Percentiles rank a stretch among this genome's conserved stretches.
Conservation (phyloP, 2,329 filamentous ascomycete genomes). For the Aspergillus aculeatus region DNA sequence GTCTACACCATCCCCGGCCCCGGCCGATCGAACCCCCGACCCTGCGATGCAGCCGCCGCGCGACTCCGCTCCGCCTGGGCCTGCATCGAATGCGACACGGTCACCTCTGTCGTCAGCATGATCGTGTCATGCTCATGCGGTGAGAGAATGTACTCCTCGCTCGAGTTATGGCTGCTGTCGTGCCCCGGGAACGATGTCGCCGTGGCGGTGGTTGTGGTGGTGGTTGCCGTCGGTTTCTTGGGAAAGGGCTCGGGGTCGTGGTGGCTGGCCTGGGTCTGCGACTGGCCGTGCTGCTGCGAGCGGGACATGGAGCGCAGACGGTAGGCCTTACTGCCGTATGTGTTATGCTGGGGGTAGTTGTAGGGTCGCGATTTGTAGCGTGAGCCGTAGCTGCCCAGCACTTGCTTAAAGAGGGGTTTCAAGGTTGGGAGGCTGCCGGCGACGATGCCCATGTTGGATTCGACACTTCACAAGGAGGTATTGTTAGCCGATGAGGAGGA, state of each 20-base stretch:
- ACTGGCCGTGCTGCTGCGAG: constrained; percentile 4
- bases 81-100: not conserved
- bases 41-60: too few species aligned
- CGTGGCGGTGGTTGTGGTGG: not conserved
- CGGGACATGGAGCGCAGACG: constrained; percentile 12
- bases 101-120: constrained; percentile 15
- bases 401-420: constrained; percentile 31
- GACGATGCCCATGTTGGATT: constrained; percentile 32
- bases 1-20: too few species aligned
- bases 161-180: constrained; percentile 10
- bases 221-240: too few species aligned
- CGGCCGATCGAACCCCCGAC: too few species aligned
- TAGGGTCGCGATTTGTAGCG: constrained; percentile 14
- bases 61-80: too few species aligned
- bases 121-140: not conserved
- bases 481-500: too few species aligned
- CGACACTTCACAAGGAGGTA: constrained; percentile 15
- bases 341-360: constrained; percentile 5
- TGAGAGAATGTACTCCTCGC: constrained; percentile 15
- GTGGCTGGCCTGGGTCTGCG: not conserved
- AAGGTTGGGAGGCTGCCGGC: constrained; percentile 33
- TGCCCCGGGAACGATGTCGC: not conserved
- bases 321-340: constrained; percentile 15
- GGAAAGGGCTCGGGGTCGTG: not conserved
- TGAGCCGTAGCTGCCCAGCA: constrained; percentile 23